Evolutionary conservation across 2,329 filamentous ascomycete species (phyloP).

Genomic region (Truncatella angustata): DNA sequence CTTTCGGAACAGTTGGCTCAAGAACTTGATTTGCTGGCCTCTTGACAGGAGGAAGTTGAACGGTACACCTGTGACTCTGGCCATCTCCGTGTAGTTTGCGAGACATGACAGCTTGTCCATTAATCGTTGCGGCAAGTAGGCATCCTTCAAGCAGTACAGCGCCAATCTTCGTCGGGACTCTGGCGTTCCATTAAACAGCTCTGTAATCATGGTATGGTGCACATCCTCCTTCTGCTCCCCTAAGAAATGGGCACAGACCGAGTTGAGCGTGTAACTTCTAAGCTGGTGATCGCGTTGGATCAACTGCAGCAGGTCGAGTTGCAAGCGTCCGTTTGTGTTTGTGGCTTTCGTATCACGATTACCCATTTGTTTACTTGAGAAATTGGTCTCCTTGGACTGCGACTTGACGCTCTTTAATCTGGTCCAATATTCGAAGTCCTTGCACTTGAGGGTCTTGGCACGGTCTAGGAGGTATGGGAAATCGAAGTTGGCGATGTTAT

Average conservation of each 20-base stretch:
- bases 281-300: conserved; percentile 94
- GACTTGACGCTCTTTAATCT: conserved; percentile 72
- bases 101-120: conserved; percentile 98
- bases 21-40: conserved; percentile 95
- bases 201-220: conserved; percentile 98
- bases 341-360: conserved; percentile 92
- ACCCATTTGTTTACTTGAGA: conserved; percentile 98
- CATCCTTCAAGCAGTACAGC: conserved; percentile 96
- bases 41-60: conserved; percentile 92
- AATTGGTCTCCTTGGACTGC: conserved; percentile 73
- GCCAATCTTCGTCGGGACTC: conserved; percentile 89
- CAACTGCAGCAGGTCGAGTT: conserved; percentile 90
- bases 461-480: conserved; percentile 93
- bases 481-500: conserved; percentile 99
- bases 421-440: conserved; percentile 83
- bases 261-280: conserved; percentile 95
- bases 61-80: conserved; percentile 95
- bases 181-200: conserved; percentile 92
- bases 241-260: conserved; percentile 90
- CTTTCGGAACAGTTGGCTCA: conserved; percentile 96
- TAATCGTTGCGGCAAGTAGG: conserved; percentile 86
- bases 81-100: conserved; percentile 99
- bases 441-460: conserved; percentile 78
- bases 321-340: conserved; percentile 90
- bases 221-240: conserved; percentile 99